Evolutionary conservation across 257 asterid species (phyloP), one percentile per base, ranked within the genome.

Genomic region (Solanum boliviense): DNA sequence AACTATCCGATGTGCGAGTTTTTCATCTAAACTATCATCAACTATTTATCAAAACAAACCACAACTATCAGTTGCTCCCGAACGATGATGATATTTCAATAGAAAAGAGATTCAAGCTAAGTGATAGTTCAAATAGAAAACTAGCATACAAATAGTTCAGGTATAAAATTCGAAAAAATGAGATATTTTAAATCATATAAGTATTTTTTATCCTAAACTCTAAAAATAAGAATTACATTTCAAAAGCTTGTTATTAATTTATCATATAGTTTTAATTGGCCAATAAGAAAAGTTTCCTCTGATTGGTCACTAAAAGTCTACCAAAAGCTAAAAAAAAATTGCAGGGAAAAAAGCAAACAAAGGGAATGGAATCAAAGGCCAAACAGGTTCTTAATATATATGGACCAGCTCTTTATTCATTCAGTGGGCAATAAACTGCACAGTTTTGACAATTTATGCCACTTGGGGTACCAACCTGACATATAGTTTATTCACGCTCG

Each of bases 401-500:
- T 32, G 23, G n/a, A 71, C 76, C 39, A 71, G n/a, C 39, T 31
- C 13, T 7, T 71, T 67, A 67, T 68, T 71, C 41, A 16, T 72
- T 72, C 81, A 72, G 41, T 71, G 25, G 25, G 25, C 41, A 32
- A 4, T 71, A 32, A 27, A 13, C 21, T 27, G 35, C 0, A 13
- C 12, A 70, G 36, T 68, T 27, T 70, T 70, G 75, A 29, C 75
- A 13, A 70, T 29, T 29, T 31, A 3, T 71, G 39, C 7, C 39
- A 71, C 78, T 71, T 71, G 39, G n/a, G 21, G 72, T 13, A 34
- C 4, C 2, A 29, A 70, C 3, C 5, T 6, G 6, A 18, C 39
- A 3, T 15, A 15, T 15, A 70, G 0, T 31, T 7, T 70, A 31
- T 1, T 29, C n/a, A 4, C 0, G 1, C 0, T 68, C 0, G 21